Percentiles rank a stretch among this genome's conserved stretches.
Evolutionary conservation across 495 filamentous ascomycete species (phyloP).

Genomic region (Immersiella caudata): DNA sequence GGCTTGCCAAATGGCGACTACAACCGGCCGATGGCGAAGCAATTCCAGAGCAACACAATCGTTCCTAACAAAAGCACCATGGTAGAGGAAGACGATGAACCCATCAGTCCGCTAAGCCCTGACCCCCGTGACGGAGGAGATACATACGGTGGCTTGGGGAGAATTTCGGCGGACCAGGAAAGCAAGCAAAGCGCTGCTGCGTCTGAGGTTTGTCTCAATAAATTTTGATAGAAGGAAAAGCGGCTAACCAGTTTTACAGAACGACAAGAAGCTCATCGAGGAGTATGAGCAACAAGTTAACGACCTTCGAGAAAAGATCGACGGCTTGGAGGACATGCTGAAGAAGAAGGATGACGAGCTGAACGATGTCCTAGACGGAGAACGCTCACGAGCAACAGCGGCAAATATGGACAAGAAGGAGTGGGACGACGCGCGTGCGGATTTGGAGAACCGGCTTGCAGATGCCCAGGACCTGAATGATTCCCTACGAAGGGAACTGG

Average conservation of each 20-base stretch:
- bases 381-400: constrained; percentile 46
- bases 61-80: constrained; percentile 97
- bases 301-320: constrained; percentile 72
- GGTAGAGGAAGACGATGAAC: constrained; percentile 93
- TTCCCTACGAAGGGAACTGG: constrained; percentile 75
- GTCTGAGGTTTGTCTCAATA: constrained; percentile 51
- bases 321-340: constrained; percentile 65
- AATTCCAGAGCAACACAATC: constrained; percentile 94
- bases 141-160: constrained; percentile 62
- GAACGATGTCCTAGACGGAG: constrained; percentile 42
- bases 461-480: constrained; percentile 77
- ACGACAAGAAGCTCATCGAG: constrained; percentile 69
- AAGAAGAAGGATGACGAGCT: constrained; percentile 56
- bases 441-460: constrained; percentile 76
- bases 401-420: constrained; percentile 63
- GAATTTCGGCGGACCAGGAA: constrained; percentile 47
- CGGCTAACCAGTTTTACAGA: constrained; percentile 40
- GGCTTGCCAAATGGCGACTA: constrained; percentile 46
- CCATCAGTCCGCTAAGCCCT: constrained; percentile 35
- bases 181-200: constrained; percentile 61
- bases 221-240: constrained; percentile 9
- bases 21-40: constrained; percentile 72
- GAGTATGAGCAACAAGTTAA: constrained; percentile 79
- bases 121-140: constrained; percentile 59
- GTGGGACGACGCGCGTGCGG: constrained; percentile 72